Conservation (phyloP, 169 alveolate species). For the Plasmodium cynomolgi region DNA sequence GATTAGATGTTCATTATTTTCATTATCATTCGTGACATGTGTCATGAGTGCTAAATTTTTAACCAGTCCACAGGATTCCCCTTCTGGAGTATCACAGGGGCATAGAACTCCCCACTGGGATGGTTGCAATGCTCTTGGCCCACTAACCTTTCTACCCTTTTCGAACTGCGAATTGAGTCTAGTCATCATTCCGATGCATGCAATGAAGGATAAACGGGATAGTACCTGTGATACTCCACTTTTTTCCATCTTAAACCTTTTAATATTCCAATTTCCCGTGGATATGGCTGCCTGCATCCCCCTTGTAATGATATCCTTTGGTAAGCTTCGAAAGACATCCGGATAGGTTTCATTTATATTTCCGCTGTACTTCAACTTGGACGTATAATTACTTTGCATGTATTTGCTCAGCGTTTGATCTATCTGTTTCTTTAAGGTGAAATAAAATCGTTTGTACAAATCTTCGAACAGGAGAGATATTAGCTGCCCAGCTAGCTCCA, state of each 20-base stretch:
- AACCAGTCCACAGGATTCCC: conserved; percentile 99
- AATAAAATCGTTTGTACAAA: conserved; percentile 82
- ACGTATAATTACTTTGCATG: conserved; percentile 79
- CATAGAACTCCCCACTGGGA: conserved; percentile 99
- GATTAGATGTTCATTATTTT: conserved; percentile 84
- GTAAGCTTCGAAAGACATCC: conserved; percentile 90
- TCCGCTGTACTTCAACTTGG: conserved; percentile 26
- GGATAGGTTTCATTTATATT: conserved; percentile 85
- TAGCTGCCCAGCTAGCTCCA: conserved; percentile 99
- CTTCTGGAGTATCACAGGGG: conserved; percentile 99
- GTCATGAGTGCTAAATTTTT: conserved; percentile 97
- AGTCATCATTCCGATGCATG: conserved; percentile 93
- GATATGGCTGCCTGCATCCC: conserved; percentile 97
- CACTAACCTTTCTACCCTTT: conserved; percentile 95
- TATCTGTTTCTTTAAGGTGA: conserved; percentile 89
- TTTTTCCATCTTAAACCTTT: conserved; percentile 98
- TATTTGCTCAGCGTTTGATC: conserved; percentile 86
- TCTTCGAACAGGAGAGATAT: conserved; percentile 97
- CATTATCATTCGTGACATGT: conserved; percentile 98
- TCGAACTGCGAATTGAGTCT: conserved; percentile 92
- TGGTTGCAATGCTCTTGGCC: conserved; percentile 99
- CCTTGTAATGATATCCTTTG: conserved; percentile 94
- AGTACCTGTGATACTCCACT: conserved; percentile 98
- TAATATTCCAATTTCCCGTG: conserved; percentile 99
- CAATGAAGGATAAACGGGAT: conserved; percentile 96